These are phyloP conservation scores for Mycena polygramma DNA, from an alignment of 768 basidiomycete species.

Conservation along the genomic window DNA sequence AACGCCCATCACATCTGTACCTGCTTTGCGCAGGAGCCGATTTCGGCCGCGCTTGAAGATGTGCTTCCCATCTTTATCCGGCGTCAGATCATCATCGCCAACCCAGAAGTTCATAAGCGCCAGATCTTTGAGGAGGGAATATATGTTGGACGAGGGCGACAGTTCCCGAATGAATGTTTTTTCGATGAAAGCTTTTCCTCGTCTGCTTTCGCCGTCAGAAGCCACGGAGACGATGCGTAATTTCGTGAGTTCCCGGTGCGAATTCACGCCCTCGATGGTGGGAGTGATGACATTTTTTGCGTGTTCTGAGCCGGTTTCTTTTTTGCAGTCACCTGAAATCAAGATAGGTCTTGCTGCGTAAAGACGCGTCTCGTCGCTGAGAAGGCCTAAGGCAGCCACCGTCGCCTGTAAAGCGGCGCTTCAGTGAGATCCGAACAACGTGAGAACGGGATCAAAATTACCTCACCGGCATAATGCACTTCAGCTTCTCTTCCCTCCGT, in stretches of 20 bases:
- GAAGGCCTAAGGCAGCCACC: constrained; percentile 41
- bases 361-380: constrained; percentile 34
- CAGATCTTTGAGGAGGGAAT: constrained; percentile 38
- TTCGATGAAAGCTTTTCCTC: constrained; percentile 42
- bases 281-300: constrained; percentile 37
- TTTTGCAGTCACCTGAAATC: constrained; percentile 45
- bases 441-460: neutral
- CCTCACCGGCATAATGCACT: constrained; percentile 44
- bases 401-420: constrained; percentile 38
- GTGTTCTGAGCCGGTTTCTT: constrained; percentile 39
- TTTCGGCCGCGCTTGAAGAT: constrained; percentile 49
- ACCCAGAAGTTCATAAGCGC: constrained; percentile 45
- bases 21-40: constrained; percentile 41
- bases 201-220: constrained; percentile 47
- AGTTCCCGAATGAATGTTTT: constrained; percentile 42
- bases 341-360: constrained; percentile 43
- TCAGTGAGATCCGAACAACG: neutral
- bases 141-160: constrained; percentile 40
- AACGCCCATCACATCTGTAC: constrained; percentile 40
- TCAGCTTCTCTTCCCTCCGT: constrained; percentile 28
- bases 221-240: constrained; percentile 41
- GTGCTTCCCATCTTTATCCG: constrained; percentile 53
- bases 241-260: constrained; percentile 13
- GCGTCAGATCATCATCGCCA: constrained; percentile 50
- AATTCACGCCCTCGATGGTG: constrained; percentile 28